Base-by-base conservation (phyloP, 2,329 filamentous ascomycete genomes). In the Metarhizium robertsii region DNA sequence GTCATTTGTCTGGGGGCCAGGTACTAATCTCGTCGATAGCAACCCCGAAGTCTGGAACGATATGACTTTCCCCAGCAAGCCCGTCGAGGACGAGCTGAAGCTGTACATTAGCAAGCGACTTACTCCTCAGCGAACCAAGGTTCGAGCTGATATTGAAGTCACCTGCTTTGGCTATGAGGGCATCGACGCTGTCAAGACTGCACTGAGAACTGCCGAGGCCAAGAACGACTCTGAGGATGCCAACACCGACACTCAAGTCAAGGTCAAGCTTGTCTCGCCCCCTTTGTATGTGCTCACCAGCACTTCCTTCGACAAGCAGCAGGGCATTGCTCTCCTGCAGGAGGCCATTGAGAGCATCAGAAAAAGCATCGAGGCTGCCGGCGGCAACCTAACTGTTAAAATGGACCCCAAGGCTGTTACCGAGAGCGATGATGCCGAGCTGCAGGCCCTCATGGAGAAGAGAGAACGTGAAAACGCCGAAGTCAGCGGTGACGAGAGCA, bases 331-430 rank as follows among this genome's bases (percentile, higher is more conserved):
- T 59, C 83, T 87, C 60, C 77, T 99, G 63, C 90, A 96, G 72
- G 86, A 90, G 67, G 90, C 94, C 18, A 99, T 99, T 64, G 79
- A 88, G 66, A 89, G 92, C 65, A 92, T 99, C 65, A 82, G 87
- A 65, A 81, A 77, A 67, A 91, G 81, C 71, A 99, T 99, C 69
- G 83, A 85, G 69, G 78, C 73, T 49, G 82, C 88, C 1, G 88
- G 88, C 54, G 94, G 94, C 59, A 85, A 84, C 68, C 87, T 92
- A 67, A 81, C 86, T 47, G 87, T 96, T 65, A 96, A 95, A 84
- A 99, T 99, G 94, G 92, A 94, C 66, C 94, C 94, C 63, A 97
- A 97, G 85, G 94, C 95, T 4, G 94, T 99, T 59, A 99, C 94
- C 1, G 95, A 97, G 80, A 95, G 91, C 72, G 95, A 99, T 67